Base-by-base conservation (phyloP, 208 protist genomes). In the Trypanosoma caninum region DNA sequence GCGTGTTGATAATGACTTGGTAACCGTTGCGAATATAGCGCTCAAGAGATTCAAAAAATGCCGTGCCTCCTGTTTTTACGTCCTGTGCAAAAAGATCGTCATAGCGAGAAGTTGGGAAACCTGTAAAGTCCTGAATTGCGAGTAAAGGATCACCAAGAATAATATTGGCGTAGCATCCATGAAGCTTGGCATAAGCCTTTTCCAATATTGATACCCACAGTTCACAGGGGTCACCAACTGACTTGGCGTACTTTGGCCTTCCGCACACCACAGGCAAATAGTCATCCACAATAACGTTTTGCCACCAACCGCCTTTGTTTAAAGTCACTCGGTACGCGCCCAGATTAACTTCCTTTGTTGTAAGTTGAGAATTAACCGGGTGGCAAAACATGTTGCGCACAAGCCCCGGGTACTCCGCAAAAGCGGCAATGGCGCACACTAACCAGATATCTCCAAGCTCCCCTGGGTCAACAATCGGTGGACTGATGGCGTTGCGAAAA, bases 121-220 rank as follows among this genome's bases (percentile, higher is more conserved):
- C 79, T 23, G 76, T 79, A 20, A 89, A 63, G 51, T 84, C 77
- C 30, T 69, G 68, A 51, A 93, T 44, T 13, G 87, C 83, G 23
- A 66, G 46, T 23, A 85, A 62, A 10, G 78, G 79, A 48, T 93
- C 80, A 22, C 81, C 77, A 31, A 69, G 37, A 46, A 71, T 65
- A 61, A 88, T 89, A 51, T 76, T 74, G 23, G 81, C 77, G 71
- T 95, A 95, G n/a, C 72, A 77, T 57, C 88, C 87, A 59, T 86
- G 69, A 16, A 79, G 37, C 70, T 96, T 96, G 16, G 88, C 88
- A 64, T 93, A 94, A 10, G 87, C 90, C 76, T 96, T 96, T 65
- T 96, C 77, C 42, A 94, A 47, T 16, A 96, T 57, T 18, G 76
- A 83, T 28, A 88, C 68, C 88, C 90, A 96, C 71, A 94, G 61